Evolutionary conservation across 345 rosid species (phyloP), one percentile per base, ranked within the genome.

Genomic region (Pistacia atlantica): DNA sequence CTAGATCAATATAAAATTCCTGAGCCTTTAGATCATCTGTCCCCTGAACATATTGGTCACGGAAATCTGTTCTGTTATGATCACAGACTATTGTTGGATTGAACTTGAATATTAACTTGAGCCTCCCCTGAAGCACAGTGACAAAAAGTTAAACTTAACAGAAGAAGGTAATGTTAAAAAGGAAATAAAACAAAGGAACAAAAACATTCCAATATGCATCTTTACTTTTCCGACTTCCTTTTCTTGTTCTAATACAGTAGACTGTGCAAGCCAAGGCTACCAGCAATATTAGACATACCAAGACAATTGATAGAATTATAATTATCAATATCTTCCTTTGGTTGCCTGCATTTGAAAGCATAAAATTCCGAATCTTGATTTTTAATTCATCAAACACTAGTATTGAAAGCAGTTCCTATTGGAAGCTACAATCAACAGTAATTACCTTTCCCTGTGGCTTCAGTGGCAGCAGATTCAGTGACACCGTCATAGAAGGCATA

Each of bases 401-500:
- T 49, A 49, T 16, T 17, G 7, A 6, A 46, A 72, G 22, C 16
- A 28, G 31, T 10, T 61, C 42, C 17, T 25, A 11, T 48, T 31
- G 3, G 33, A 31, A 31, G 0, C 13, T 31, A 14, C 13, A 73
- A 31, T 25, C 20, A 28, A 11, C 16, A 62, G 58, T 16, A 51
- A 76, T 71, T 75, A 75, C 89, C 69, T 81, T 72, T 64, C 14
- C 60, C 20, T 17, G 64, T 62, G 8, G 49, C 74, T 51, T 25
- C 20, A 7, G 72, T 48, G 37, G 11, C 75, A 35, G 80, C 17
- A 75, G 71, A 0, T 18, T 52, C 82, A 22, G 37, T 72, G 69
- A 37, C 72, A 7, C 80, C 84, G 25, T 70, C 59, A 57, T 83
- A 81, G 35, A 85, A 81, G 20, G 82, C 79, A 18, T 87, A 83